These are phyloP conservation scores for Beauveria australis DNA, from an alignment of 2,329 filamentous ascomycete species.

Conservation along the genomic window DNA sequence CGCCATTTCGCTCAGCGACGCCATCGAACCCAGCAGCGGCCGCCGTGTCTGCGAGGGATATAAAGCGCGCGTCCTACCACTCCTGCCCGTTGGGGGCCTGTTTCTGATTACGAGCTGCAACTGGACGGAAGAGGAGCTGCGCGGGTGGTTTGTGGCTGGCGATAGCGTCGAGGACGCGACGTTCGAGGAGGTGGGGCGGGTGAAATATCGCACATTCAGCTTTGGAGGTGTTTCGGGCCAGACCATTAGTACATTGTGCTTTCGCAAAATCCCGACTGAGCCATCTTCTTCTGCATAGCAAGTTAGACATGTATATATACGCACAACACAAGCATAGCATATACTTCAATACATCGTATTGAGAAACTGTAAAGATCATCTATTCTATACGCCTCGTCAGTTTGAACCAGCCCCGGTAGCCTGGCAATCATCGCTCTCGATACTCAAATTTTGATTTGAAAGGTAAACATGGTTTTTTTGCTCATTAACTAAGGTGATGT, in stretches of 20 bases:
- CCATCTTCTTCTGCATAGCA: constrained; percentile 9
- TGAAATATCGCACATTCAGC: constrained; percentile 77
- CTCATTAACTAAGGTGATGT: constrained; percentile 50
- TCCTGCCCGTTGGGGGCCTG: constrained; percentile 64
- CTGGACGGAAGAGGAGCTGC: constrained; percentile 87
- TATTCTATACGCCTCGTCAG: constrained; percentile 8
- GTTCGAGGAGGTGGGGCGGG: constrained; percentile 56
- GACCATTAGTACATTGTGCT: constrained; percentile 81
- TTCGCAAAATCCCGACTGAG: constrained; percentile 39
- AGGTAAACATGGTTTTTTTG: constrained; percentile 15
- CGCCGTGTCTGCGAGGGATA: constrained; percentile 68
- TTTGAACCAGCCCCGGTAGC: neutral
- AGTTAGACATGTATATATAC: constrained; percentile 11
- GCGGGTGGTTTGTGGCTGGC: constrained; percentile 60
- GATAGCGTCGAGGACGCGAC: constrained; percentile 24
- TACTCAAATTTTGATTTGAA: constrained; percentile 6
- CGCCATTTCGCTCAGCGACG: constrained; percentile 70
- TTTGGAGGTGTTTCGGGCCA: constrained; percentile 87
- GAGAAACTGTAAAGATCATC: neutral
- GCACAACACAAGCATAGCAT: constrained; percentile 14
- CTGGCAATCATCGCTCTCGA: constrained; percentile 1
- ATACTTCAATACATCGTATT: constrained; percentile 2
- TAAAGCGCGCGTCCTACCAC: constrained; percentile 53
- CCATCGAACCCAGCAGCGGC: constrained; percentile 38
- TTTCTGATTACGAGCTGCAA: constrained; percentile 93